These are phyloP conservation scores for Hypoxylon lenormandii DNA, from an alignment of 495 filamentous ascomycete genomes.

Conservation along the genomic window DNA sequence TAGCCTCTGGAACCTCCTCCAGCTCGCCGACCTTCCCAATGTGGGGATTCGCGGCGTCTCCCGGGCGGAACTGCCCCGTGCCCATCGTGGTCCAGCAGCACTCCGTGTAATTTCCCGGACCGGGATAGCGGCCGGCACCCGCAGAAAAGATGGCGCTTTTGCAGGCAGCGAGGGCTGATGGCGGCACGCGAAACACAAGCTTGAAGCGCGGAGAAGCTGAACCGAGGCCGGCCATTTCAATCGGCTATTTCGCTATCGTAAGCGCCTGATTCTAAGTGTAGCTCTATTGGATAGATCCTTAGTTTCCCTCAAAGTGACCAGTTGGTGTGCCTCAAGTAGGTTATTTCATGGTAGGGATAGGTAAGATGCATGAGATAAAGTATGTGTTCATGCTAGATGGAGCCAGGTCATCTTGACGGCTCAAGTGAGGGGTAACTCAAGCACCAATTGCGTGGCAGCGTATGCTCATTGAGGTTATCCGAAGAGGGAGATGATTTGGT, in stretches of 20 bases:
- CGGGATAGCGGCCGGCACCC: constrained; percentile 68
- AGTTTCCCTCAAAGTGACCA: no score
- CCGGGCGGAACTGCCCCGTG: constrained; percentile 71
- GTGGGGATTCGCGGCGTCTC: constrained; percentile 64
- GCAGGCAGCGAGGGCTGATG: constrained; percentile 57
- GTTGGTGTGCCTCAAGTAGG: no score
- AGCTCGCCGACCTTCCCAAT: constrained; percentile 66
- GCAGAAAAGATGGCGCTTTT: constrained; percentile 71
- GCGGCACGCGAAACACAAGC: constrained; percentile 69
- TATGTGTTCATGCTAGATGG: constrained; percentile 11
- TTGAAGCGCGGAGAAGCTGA: constrained; percentile 56
- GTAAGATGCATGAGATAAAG: constrained; percentile 25
- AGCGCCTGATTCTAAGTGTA: no score
- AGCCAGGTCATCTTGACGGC: constrained; percentile 6
- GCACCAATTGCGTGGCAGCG: constrained; percentile 6
- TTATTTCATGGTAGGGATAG: background rate
- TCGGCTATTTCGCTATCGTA: constrained; percentile 8
- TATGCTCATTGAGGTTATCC: background rate
- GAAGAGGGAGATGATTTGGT: background rate
- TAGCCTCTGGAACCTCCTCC: constrained; percentile 61
- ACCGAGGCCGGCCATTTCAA: constrained; percentile 28
- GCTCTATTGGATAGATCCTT: no score
- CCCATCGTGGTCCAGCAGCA: constrained; percentile 68
- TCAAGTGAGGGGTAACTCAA: constrained; percentile 19
- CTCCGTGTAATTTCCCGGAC: constrained; percentile 66